Evolutionary conservation across 169 alveolate genomes (phyloP).

Genomic region (Plasmodium ovale): DNA sequence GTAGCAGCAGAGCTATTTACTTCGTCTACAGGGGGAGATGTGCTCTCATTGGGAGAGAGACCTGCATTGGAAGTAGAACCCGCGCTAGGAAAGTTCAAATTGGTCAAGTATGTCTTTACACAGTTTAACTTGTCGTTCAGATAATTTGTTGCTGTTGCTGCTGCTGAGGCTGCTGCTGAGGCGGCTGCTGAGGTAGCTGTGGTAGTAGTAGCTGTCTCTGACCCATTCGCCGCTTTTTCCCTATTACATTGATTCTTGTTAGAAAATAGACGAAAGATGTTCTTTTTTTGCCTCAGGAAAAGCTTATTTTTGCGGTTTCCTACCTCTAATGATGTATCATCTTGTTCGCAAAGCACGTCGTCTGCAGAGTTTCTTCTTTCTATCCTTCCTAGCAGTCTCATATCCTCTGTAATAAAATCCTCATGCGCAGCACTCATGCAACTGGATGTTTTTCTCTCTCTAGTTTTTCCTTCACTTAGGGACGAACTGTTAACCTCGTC

Average conservation of each 20-base stretch:
- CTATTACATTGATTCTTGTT: constrained; percentile 7
- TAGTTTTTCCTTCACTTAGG: too few relatives aligned
- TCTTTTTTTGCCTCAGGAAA: constrained; percentile 45
- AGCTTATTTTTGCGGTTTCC: constrained; percentile 21
- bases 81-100: constrained; percentile 5
- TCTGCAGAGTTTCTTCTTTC: not conserved
- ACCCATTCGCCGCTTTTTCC: not conserved
- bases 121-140: constrained; percentile 36
- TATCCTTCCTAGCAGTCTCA: too few relatives aligned
- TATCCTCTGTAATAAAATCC: too few relatives aligned
- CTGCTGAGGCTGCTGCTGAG: not conserved
- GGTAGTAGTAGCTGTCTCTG: not conserved
- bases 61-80: constrained; percentile 3
- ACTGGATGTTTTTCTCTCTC: too few relatives aligned
- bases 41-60: not conserved
- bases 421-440: too few relatives aligned
- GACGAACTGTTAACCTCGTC: too few relatives aligned
- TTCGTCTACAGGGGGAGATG: too few relatives aligned
- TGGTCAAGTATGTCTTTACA: constrained; percentile 38
- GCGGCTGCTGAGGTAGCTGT: not conserved
- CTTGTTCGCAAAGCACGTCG: constrained; percentile 3
- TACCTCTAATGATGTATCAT: constrained; percentile 12
- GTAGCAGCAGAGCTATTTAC: not conserved
- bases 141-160: constrained; percentile 21
- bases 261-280: constrained; percentile 56